Evolutionary conservation across 2,329 filamentous ascomycete genomes (phyloP).

Genomic region (Aspergillus pseudoterreus): DNA sequence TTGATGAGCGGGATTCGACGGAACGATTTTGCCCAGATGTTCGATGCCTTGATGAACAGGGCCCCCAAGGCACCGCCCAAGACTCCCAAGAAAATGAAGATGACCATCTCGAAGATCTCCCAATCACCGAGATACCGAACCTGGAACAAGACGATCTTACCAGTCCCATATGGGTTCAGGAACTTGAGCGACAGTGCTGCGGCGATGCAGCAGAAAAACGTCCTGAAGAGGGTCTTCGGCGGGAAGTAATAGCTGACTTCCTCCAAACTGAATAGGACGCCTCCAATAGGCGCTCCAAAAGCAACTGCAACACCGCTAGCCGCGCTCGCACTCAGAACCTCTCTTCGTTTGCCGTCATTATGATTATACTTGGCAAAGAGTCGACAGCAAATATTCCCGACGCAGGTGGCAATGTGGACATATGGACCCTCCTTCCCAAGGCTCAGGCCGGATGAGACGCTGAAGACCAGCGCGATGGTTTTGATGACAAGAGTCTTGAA

Average conservation of each 20-base stretch:
- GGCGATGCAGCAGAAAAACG: constrained; percentile 95
- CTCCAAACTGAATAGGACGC: constrained; percentile 88
- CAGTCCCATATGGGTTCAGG: constrained; percentile 89
- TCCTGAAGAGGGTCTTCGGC: constrained; percentile 92
- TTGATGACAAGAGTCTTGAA: constrained; percentile 84
- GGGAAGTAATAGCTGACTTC: constrained; percentile 97
- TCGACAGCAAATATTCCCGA: constrained; percentile 92
- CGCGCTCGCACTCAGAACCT: constrained; percentile 88
- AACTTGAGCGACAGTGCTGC: constrained; percentile 91
- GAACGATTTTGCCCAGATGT: constrained; percentile 85
- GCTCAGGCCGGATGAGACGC: constrained; percentile 87
- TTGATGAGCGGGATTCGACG: constrained; percentile 78
- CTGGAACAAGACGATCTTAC: constrained; percentile 95
- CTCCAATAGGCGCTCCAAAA: constrained; percentile 85
- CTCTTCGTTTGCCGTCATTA: constrained; percentile 91
- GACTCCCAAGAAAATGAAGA: constrained; percentile 81
- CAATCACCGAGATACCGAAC: constrained; percentile 88
- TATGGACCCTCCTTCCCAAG: constrained; percentile 94
- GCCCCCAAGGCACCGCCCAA: constrained; percentile 82
- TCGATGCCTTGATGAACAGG: constrained; percentile 93
- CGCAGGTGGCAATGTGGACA: constrained; percentile 93
- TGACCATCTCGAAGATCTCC: constrained; percentile 85
- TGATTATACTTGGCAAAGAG: constrained; percentile 90
- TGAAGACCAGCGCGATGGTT: constrained; percentile 75
- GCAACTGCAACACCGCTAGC: constrained; percentile 91